Evolutionary conservation across 192 early-diverging fungal genomes (phyloP), one percentile per base, ranked within the genome.

Genomic region (Rhizophlyctis rosea): DNA sequence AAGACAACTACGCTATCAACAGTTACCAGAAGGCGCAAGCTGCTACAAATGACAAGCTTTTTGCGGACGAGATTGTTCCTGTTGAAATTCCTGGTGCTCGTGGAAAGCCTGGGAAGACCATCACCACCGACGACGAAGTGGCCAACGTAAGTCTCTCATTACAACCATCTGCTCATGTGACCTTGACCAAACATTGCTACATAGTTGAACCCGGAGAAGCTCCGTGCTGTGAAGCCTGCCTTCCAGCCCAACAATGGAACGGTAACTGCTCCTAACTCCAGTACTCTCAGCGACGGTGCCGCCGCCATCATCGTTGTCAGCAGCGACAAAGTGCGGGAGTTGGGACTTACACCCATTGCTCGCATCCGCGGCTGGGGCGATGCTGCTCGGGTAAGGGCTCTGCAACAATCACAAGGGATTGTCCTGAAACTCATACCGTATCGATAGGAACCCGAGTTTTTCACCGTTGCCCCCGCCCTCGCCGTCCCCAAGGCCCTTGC

Each of bases 251-350:
- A 80, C 36, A 82, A 84, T 27, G 96, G 96, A 56, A 90, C 93
- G 2, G 94, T 97, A 49, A 98, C 96, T 29, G 94, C 96, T 11
- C 77, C 94, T 67, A 99, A 99, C 76, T 82, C 95, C 39, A 88
- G 86, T 51, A 89, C 92, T 3, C 76, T 99, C 53, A 91, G 86
- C 74, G 96, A 99, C 68, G 96, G 96, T 63, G 96, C 96, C 54
- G 91, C 92, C 49, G 91, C 91, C 25, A 34, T 99, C 52, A 86
- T 96, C 34, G 77, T 99, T 35, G 87, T 91, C 74, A 87, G 89
- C 34, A 81, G 86, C 48, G 76, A 79, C 56, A 87, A 85, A 59
- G 84, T 91, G 47, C 64, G 80, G 16, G 83, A 87, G 30, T 80
- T 91, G 31, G 88, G 90, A 34, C 70, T 95, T 52, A 90, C 84